These are phyloP conservation scores for Yarrowia sp. DNA, from an alignment of 805 yeast species.

Conservation along the genomic window DNA sequence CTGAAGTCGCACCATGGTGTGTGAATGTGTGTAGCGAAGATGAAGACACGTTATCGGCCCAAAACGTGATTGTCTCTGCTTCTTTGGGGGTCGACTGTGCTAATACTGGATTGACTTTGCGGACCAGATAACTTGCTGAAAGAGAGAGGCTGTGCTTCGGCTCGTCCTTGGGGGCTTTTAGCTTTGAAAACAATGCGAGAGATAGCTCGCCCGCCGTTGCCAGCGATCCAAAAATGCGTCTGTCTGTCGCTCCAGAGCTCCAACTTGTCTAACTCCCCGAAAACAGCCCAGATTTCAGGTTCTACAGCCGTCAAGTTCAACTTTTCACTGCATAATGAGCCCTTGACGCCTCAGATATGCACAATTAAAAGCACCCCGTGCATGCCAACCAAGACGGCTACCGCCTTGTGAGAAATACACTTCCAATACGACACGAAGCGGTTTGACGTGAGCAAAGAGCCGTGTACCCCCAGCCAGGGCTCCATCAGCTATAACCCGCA, in stretches of 20 bases:
- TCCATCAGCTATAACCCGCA: background rate
- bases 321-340: background rate
- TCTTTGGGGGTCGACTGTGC: background rate
- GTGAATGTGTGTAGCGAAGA: background rate
- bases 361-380: background rate
- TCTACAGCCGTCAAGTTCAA: too few relatives aligned
- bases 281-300: too few relatives aligned
- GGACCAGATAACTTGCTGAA: background rate
- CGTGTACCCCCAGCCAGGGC: too few relatives aligned
- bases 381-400: background rate
- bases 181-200: background rate
- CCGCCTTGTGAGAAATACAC: background rate
- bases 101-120: slow-evolving; percentile 10
- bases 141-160: slow-evolving; percentile 5
- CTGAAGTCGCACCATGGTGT: slow-evolving; percentile 10
- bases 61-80: background rate
- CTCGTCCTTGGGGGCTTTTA: background rate
- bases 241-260: too few relatives aligned
- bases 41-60: slow-evolving; percentile 11
- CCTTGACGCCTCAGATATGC: background rate
- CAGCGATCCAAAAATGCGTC: too few relatives aligned
- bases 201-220: background rate
- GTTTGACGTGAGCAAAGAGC: too few relatives aligned
- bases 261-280: too few relatives aligned
- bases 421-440: background rate